phyloP scores from a whole-genome alignment of 1,284 basidiomycete species.

The Ustilago crameri region DNA sequence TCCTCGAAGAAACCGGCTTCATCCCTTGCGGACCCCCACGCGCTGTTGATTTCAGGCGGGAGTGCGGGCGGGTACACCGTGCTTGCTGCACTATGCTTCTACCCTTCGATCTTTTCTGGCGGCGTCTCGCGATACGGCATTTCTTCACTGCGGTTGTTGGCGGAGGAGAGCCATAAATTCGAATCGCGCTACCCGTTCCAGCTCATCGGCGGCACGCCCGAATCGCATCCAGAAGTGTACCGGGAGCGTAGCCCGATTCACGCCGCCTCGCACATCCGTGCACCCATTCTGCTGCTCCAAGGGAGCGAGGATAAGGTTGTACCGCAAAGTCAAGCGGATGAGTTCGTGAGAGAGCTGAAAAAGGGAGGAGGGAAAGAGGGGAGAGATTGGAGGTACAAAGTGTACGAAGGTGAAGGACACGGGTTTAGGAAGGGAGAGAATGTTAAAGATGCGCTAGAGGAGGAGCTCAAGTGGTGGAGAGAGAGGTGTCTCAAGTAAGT shows the following conservation, averaged over 20 bases:
- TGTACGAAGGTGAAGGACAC: conserved; percentile 58
- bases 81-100: conserved; percentile 71
- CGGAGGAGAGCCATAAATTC: conserved; percentile 76
- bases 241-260: conserved; percentile 72
- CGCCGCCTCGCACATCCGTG: conserved; percentile 72
- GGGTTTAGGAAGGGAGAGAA: conserved; percentile 37
- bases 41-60: conserved; percentile 44
- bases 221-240: conserved; percentile 72
- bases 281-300: conserved; percentile 73
- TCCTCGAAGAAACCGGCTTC: background rate
- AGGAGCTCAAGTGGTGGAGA: conserved; percentile 35
- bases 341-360: conserved; percentile 51
- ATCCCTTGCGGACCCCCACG: conserved; percentile 28
- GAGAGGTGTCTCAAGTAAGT: conserved; percentile 9
- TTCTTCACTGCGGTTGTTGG: conserved; percentile 25
- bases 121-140: conserved; percentile 45
- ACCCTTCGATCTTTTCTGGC: conserved; percentile 40
- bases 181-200: conserved; percentile 73
- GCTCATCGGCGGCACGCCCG: conserved; percentile 73
- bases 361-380: conserved; percentile 23
- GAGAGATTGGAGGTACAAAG: conserved; percentile 38
- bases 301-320: conserved; percentile 74
- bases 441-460: conserved; percentile 30
- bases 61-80: conserved; percentile 76
- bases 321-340: conserved; percentile 73